Base-by-base conservation (phyloP, 495 filamentous ascomycete genomes). In the Glonium stellatum region DNA sequence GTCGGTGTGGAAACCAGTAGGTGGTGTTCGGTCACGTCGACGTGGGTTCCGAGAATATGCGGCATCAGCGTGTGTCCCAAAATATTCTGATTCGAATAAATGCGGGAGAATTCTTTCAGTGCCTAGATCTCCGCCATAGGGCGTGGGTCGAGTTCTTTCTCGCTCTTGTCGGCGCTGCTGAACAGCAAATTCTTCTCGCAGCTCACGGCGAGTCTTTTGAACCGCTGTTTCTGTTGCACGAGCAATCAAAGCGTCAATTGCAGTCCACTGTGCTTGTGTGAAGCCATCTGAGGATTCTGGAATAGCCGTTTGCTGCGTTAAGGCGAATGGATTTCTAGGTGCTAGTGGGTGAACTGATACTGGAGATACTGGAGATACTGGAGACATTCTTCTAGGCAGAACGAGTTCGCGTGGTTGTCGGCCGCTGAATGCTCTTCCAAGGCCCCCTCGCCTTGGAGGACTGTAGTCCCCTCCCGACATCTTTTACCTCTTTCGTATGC, bases 381-480 rank as follows among this genome's bases (percentile, higher is more conserved):
- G 39, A 44, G 39, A 44, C 13, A 4, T 15, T 11, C 39, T 44
- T 44, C 39, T 44, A 11, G 58, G 58, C 13, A 60, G 58, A 60
- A 60, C 12, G 4, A 60, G 58, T n/a, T 60, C 58, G 21, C 48
- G 54, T 18, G 58, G 58, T 54, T 53, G 46, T 1, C 58, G 49
- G 2, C 58, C 58, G 18, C 50, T 54, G 50, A 60, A 60, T 4
- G 58, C 46, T 10, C 58, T 48, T 46, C 58, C 58, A 44, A 18
- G 39, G 22, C 48, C 48, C 34, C 21, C 35, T 15, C 48, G 34
- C n/a, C n/a, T 11, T 31, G 25, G 58, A 54, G 58, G 49, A 13
- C 58, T 37, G 34, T 60, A 51, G 44, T 39, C 58, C 23, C 49
- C 41, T 44, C 22, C 48, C 19, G 58, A 37, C 12, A 50, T 37